phyloP scores from a whole-genome alignment of 768 basidiomycete species.

The Glaciozyma martinii region DNA sequence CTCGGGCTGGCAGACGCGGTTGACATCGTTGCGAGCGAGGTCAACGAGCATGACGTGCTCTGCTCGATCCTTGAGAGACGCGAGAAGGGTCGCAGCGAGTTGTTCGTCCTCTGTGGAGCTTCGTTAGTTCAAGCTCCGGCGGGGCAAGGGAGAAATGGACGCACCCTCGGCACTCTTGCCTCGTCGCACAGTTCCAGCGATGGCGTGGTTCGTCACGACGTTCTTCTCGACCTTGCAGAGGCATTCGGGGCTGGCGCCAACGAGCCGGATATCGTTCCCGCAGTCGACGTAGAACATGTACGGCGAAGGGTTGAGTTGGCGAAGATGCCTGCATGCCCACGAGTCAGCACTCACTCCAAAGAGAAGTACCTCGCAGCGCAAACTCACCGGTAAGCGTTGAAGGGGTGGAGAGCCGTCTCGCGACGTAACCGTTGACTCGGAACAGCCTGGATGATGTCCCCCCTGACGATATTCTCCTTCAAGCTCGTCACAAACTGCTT shows the following conservation, averaged over 20 bases:
- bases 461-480: constrained; percentile 88
- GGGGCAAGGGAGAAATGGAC: constrained; percentile 32
- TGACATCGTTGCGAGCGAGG: constrained; percentile 94
- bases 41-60: constrained; percentile 99
- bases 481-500: constrained; percentile 79
- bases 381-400: constrained; percentile 74
- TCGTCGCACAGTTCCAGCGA: constrained; percentile 85
- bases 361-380: neutral
- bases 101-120: constrained; percentile 72
- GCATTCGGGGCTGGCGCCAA: constrained; percentile 97
- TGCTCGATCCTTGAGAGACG: constrained; percentile 88
- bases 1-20: constrained; percentile 86
- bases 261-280: constrained; percentile 72
- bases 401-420: constrained; percentile 81
- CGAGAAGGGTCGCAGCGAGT: constrained; percentile 61
- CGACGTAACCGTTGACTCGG: constrained; percentile 84
- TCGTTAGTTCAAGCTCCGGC: neutral
- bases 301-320: constrained; percentile 92
- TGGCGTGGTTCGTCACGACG: constrained; percentile 90
- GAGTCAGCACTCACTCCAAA: neutral
- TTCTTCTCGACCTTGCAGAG: constrained; percentile 90
- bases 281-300: constrained; percentile 99
- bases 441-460: constrained; percentile 98
- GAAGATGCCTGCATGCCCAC: constrained; percentile 48
- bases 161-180: constrained; percentile 77